Conservation (phyloP, 192 early-diverging fungal genomes). For the Spizellomyces sp. region DNA sequence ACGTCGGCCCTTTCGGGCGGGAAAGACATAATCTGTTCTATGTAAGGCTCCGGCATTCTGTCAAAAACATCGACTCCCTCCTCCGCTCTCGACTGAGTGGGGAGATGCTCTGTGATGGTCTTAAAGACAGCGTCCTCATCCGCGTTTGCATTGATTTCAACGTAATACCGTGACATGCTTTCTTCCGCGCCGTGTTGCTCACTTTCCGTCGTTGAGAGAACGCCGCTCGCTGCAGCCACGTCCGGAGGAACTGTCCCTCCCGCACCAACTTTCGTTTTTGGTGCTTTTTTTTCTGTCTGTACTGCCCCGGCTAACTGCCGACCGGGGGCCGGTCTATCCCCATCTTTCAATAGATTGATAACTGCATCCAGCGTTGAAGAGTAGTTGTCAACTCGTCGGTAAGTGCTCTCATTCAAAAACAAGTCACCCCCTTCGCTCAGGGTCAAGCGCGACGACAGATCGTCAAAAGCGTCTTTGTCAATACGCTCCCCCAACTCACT, state of each 20-base stretch:
- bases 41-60: constrained; percentile 34
- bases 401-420: constrained; percentile 47
- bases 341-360: constrained; percentile 38
- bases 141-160: constrained; percentile 39
- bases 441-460: constrained; percentile 31
- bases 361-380: constrained; percentile 35
- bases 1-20: constrained; percentile 41
- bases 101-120: constrained; percentile 44
- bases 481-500: constrained; percentile 20
- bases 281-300: constrained; percentile 41
- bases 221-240: background rate
- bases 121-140: constrained; percentile 52
- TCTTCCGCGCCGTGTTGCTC: constrained; percentile 32
- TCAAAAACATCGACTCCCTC: constrained; percentile 22
- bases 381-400: constrained; percentile 44
- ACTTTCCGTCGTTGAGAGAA: background rate
- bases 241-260: constrained; percentile 2
- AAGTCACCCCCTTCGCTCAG: constrained; percentile 39
- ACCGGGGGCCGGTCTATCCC: constrained; percentile 32
- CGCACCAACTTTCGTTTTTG: constrained; percentile 20
- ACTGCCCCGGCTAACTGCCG: constrained; percentile 5
- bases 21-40: constrained; percentile 48
- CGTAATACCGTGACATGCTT: background rate
- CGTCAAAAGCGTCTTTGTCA: constrained; percentile 25
- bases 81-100: constrained; percentile 28